Evolutionary conservation across 371 early-diverging fungal species (phyloP).

Genomic region (Zychaea mexicana): DNA sequence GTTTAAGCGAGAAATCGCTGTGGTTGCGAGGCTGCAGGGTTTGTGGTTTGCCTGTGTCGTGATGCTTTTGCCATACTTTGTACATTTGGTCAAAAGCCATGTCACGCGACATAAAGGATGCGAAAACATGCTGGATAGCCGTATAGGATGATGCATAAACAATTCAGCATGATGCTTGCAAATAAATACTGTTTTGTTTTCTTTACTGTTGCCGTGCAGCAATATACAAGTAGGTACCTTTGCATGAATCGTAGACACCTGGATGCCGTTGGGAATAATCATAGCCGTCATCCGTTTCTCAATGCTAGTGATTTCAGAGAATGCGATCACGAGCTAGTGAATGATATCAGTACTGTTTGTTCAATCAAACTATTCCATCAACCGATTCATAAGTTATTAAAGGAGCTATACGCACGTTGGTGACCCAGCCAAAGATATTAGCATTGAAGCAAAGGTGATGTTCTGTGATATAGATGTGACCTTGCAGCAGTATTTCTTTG

Average conservation of each 20-base stretch:
- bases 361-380: too few relatives aligned
- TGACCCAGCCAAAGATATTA: constrained; percentile 96
- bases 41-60: neutral
- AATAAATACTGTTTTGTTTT: neutral
- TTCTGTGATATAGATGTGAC: constrained; percentile 86
- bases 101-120: constrained; percentile 75
- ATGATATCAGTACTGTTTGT: too few relatives aligned
- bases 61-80: constrained; percentile 56
- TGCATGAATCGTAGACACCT: constrained; percentile 65
- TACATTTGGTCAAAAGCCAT: constrained; percentile 61
- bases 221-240: constrained; percentile 40
- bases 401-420: constrained; percentile 75
- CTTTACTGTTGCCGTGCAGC: neutral
- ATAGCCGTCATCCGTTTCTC: constrained; percentile 76
- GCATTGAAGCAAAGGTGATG: constrained; percentile 90
- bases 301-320: constrained; percentile 77
- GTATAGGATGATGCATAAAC: neutral
- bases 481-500: constrained; percentile 92
- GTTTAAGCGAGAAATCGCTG: neutral
- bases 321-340: constrained; percentile 66
- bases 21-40: neutral
- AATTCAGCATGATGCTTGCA: neutral
- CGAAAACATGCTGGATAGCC: constrained; percentile 59
- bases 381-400: too few relatives aligned
- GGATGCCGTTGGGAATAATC: constrained; percentile 82